Evolutionary conservation across 345 rosid genomes (phyloP).

Genomic region (Syzygium oleosum): DNA sequence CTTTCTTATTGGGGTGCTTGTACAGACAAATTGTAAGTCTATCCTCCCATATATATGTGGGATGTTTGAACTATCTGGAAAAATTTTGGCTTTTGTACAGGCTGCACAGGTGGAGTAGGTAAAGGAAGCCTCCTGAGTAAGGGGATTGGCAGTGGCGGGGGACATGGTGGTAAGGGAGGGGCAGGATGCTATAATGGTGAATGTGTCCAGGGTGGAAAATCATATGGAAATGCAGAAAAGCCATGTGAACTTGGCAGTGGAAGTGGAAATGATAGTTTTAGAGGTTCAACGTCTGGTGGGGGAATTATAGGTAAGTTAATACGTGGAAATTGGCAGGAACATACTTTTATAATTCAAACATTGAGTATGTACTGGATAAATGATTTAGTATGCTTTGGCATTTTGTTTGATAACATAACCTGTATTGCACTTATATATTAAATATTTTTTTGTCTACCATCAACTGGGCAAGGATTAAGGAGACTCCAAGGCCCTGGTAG

Average conservation of each 20-base stretch:
- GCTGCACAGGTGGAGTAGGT: conserved; percentile 91
- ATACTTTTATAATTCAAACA: neutral
- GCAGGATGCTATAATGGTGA: conserved; percentile 53
- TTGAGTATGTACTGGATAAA: neutral
- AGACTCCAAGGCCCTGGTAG: neutral
- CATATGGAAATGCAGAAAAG: conserved; percentile 76
- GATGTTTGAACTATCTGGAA: neutral
- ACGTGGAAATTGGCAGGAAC: neutral
- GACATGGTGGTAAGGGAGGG: conserved; percentile 99
- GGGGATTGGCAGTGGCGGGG: conserved; percentile 90
- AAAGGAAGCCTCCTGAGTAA: conserved; percentile 57
- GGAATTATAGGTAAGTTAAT: conserved; percentile 70
- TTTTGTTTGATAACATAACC: neutral
- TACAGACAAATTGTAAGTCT: neutral
- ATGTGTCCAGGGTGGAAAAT: conserved; percentile 66
- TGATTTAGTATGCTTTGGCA: neutral
- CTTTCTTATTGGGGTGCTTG: neutral
- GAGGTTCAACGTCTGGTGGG: conserved; percentile 77
- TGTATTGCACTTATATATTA: neutral
- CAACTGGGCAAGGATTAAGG: neutral
- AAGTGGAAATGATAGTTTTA: conserved; percentile 69
- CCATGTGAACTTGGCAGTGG: conserved; percentile 99
- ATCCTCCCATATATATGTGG: neutral
- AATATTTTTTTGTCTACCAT: neutral
- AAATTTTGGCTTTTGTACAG: conserved; percentile 35